Evolutionary conservation across 2,329 filamentous ascomycete genomes (phyloP), one percentile per base, ranked within the genome.

Genomic region (Colletotrichum cuscutae): DNA sequence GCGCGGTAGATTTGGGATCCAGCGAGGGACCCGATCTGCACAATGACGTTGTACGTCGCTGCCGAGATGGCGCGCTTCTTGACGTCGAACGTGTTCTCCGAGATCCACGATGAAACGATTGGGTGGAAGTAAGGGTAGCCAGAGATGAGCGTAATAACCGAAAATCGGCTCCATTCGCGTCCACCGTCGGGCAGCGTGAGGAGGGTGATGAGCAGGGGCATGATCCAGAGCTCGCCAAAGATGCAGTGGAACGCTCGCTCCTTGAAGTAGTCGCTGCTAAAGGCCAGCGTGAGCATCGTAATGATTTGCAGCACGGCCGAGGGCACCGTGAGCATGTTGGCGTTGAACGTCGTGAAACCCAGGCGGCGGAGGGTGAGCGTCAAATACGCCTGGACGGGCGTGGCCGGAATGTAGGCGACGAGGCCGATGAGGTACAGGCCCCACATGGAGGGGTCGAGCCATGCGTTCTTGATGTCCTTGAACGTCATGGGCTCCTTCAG

Each of bases 91-190:
- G 82, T 84, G 76, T 87, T 87, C 76, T 87, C 84, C 1, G 83
- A 86, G 61, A 86, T 84, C 85, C 86, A 90, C 5, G 84, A 82
- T 4, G 83, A 83, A 12, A 87, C 81, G 19, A 90, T 84, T 2
- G 89, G 88, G 75, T 91, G 89, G 65, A 89, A 87, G 76, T 91
- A 91, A 0, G 89, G 89, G 70, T 87, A 86, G 2, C 88, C 88
- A 12, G 88, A 84, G 37, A 90, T 83, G 52, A 91, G 76, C 1
- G 86, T 87, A 19, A 87, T 82, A 35, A 90, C 78, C 1, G 83
- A 80, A 81, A 86, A 91, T 19, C 88, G 81, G 0, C 80, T 80
- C 89, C 89, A 91, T 37, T 86, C 81, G 24, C 84, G 84, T 1
- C 84, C 85, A 24, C 81, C 81, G 26, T 81, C 77, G 2, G 82